Conservation (phyloP, 2,329 filamentous ascomycete genomes). For the Dendrostoma leiphaemia region DNA sequence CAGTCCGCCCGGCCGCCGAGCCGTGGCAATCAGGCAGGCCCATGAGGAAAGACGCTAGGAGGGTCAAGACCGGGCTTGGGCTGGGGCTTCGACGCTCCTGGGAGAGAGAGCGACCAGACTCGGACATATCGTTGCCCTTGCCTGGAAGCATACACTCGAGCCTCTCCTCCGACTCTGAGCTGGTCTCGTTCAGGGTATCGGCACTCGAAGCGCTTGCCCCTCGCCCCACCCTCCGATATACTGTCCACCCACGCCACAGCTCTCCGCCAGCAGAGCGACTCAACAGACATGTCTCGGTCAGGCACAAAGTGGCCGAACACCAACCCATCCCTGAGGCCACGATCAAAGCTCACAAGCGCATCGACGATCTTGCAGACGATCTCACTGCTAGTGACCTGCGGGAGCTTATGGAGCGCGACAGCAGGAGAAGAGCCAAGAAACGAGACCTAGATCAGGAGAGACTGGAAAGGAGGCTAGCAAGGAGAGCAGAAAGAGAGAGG, state of each 20-base stretch:
- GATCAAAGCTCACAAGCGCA: conserved; percentile 58
- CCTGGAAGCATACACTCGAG: conserved; percentile 74
- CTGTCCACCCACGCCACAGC: conserved; percentile 59
- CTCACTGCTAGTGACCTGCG: conserved; percentile 81
- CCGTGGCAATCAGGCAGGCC: conserved; percentile 59
- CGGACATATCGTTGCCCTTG: conserved; percentile 72
- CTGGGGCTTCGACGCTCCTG: conserved; percentile 45
- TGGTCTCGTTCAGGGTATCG: conserved; percentile 76
- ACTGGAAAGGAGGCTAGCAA: conserved; percentile 61
- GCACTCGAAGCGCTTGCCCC: conserved; percentile 79
- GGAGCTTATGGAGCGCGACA: conserved; percentile 87
- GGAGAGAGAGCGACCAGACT: conserved; percentile 55
- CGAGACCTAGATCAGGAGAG: conserved; percentile 65
- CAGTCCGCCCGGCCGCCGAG: conserved; percentile 61
- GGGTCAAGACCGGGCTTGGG: conserved; percentile 53
- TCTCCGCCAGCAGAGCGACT: conserved; percentile 23
- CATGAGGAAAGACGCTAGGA: conserved; percentile 63
- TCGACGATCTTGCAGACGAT: conserved; percentile 76
- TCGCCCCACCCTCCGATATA: conserved; percentile 77
- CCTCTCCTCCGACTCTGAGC: conserved; percentile 72
- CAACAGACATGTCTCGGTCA: conserved; percentile 14
- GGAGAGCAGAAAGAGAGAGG: conserved; percentile 65
- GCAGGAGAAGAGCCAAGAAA: conserved; percentile 75
- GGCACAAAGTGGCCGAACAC: conserved; percentile 43
- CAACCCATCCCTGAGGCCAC: conserved; percentile 60